These are phyloP conservation scores for Sarocladiaceae sp. DNA, from an alignment of 2,329 filamentous ascomycete species.

Conservation along the genomic window DNA sequence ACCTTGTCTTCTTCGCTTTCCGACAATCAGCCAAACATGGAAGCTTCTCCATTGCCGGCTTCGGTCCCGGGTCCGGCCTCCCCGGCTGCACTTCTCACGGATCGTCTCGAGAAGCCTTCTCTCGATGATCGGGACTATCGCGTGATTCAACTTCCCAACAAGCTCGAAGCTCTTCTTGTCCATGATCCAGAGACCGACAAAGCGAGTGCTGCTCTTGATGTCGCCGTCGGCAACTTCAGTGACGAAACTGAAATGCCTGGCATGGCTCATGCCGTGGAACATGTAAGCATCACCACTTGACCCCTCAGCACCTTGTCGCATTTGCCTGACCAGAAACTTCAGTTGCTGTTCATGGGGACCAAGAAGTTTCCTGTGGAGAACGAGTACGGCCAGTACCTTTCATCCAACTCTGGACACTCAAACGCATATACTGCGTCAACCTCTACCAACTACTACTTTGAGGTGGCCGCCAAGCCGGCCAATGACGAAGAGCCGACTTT, in stretches of 20 bases:
- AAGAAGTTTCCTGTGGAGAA: slow-evolving; percentile 97
- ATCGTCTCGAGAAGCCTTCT: slow-evolving; percentile 72
- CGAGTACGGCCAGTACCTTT: slow-evolving; percentile 89
- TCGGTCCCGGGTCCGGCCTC: slow-evolving; percentile 22
- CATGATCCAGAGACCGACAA: slow-evolving; percentile 96
- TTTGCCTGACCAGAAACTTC: too few species aligned
- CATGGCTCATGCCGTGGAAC: slow-evolving; percentile 93
- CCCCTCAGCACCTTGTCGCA: slow-evolving; percentile 14
- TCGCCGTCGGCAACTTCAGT: slow-evolving; percentile 93
- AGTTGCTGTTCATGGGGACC: slow-evolving; percentile 95
- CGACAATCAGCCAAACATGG: slow-evolving; percentile 19
- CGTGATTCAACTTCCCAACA: slow-evolving; percentile 77
- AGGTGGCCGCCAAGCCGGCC: slow-evolving; percentile 74
- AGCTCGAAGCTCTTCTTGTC: slow-evolving; percentile 85
- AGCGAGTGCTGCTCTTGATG: slow-evolving; percentile 89
- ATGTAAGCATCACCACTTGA: slow-evolving; percentile 45
- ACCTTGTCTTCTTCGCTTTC: not conserved
- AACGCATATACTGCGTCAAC: slow-evolving; percentile 93
- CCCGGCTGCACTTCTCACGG: slow-evolving; percentile 46
- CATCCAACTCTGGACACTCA: slow-evolving; percentile 81
- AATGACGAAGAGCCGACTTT: slow-evolving; percentile 51
- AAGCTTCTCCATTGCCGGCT: slow-evolving; percentile 27
- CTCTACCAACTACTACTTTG: slow-evolving; percentile 97
- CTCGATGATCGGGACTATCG: slow-evolving; percentile 84
- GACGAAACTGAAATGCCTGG: slow-evolving; percentile 87